phyloP scores from a whole-genome alignment of 2,329 filamentous ascomycete species.

The Claviceps africana region DNA sequence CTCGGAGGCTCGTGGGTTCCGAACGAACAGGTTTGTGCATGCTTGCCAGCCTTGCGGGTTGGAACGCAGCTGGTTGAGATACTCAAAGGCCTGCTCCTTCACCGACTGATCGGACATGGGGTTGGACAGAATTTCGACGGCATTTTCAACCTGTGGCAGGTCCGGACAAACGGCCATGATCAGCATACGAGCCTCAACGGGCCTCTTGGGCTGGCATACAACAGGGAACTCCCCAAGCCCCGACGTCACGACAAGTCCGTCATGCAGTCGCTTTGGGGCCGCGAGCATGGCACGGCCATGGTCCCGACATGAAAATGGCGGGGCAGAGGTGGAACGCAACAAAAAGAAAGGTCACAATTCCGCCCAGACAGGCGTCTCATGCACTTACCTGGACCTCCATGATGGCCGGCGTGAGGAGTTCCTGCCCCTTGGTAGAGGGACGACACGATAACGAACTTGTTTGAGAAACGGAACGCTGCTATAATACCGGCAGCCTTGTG shows the following conservation, averaged over 20 bases:
- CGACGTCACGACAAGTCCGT: background rate
- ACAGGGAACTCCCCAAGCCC: background rate
- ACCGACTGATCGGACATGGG: conserved; percentile 60
- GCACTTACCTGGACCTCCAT: conserved; percentile 35
- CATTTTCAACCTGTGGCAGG: conserved; percentile 66
- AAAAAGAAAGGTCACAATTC: background rate
- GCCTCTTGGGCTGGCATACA: background rate
- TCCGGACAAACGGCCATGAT: background rate
- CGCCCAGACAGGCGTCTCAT: conserved; percentile 1
- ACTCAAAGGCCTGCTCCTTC: conserved; percentile 72
- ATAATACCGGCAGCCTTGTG: conserved; percentile 29
- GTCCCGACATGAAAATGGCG: background rate
- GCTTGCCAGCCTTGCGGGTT: conserved; percentile 83
- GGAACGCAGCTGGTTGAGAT: conserved; percentile 61
- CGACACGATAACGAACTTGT: conserved; percentile 2
- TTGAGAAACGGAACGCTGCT: conserved; percentile 23
- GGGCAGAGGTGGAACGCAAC: background rate
- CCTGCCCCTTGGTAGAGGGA: conserved; percentile 6
- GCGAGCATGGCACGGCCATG: background rate
- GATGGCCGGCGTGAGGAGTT: conserved; percentile 10
- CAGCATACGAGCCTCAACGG: background rate
- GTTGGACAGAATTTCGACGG: conserved; percentile 87
- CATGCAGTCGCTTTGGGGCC: background rate
- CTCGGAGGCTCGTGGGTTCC: conserved; percentile 61
- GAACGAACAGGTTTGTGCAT: conserved; percentile 73